A percentile compares a stretch with the other conserved stretches of the same genome.
Conservation (phyloP, 2,329 filamentous ascomycete species). For the Fusarium sp. region DNA sequence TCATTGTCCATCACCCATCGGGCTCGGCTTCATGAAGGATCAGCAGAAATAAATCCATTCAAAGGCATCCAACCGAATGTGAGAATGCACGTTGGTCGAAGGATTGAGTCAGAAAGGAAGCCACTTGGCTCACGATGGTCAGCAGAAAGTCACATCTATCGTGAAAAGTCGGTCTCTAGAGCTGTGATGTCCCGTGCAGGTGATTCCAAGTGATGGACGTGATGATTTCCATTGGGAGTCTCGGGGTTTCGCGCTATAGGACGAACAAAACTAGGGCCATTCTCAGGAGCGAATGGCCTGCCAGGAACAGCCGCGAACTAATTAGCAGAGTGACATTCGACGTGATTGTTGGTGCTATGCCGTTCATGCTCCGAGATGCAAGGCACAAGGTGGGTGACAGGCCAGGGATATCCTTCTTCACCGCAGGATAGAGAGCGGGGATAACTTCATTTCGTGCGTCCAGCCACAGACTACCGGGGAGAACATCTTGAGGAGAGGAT, state of each 20-base stretch:
- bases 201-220: conserved; percentile 34
- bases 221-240: conserved; percentile 37
- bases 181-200: conserved; percentile 40
- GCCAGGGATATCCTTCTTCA: conserved; percentile 15
- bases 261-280: conserved; percentile 5
- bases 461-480: conserved; percentile 28
- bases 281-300: conserved; percentile 21
- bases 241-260: conserved; percentile 32
- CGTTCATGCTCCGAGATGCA: conserved; percentile 24
- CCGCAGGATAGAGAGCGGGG: conserved; percentile 16
- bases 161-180: conserved; percentile 17
- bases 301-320: conserved; percentile 31
- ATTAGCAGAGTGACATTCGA: conserved; percentile 12
- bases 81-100: conserved; percentile 32
- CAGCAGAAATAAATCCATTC: conserved; percentile 27
- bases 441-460: conserved; percentile 6
- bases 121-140: conserved; percentile 16
- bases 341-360: conserved; percentile 15
- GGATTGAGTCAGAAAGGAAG: conserved; percentile 25
- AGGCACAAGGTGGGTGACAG: conserved; percentile 30
- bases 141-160: conserved; percentile 21
- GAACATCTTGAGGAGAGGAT: conserved; percentile 28
- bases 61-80: conserved; percentile 26
- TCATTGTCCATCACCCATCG: neutral
- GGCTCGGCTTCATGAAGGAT: conserved; percentile 15